These are phyloP conservation scores for Orbilia blumenaviensis DNA, from an alignment of 2,329 filamentous ascomycete species.

Conservation along the genomic window DNA sequence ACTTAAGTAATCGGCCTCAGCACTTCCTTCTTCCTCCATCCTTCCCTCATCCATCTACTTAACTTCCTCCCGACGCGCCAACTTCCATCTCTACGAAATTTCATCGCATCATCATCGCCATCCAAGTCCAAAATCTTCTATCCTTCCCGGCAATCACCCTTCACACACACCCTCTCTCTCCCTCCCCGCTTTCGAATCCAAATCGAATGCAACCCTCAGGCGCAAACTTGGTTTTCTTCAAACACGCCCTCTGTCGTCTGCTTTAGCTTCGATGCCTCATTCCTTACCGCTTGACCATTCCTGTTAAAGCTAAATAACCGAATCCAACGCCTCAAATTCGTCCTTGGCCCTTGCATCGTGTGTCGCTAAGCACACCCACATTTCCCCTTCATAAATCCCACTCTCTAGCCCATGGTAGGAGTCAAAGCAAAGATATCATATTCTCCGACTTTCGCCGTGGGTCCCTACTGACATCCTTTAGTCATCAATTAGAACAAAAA, in stretches of 20 bases:
- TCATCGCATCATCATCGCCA: background rate
- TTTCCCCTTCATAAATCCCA: too few relatives aligned
- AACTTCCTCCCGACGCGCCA: background rate
- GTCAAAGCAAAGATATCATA: background rate
- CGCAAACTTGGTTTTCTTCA: too few relatives aligned
- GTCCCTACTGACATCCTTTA: background rate
- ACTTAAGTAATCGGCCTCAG: background rate
- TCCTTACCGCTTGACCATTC: background rate
- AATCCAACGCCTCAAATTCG: constrained; percentile 1
- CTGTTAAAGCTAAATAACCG: background rate
- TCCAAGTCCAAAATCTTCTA: background rate
- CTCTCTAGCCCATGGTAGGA: background rate
- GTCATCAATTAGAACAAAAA: background rate
- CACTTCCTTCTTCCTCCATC: background rate
- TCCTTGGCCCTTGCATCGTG: background rate
- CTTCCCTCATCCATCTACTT: background rate
- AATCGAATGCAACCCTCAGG: too few relatives aligned
- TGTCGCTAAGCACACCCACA: background rate
- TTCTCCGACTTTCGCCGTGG: background rate
- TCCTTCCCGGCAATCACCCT: background rate
- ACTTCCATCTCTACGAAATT: background rate
- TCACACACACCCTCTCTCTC: background rate
- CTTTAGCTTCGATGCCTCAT: background rate
- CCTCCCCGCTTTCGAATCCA: too few relatives aligned
- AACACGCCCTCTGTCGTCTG: too few relatives aligned